A percentile compares a stretch with the other conserved stretches of the same genome.
These are phyloP conservation scores for Tolypocladium paradoxum DNA, from an alignment of 2,329 filamentous ascomycete species.

Conservation along the genomic window DNA sequence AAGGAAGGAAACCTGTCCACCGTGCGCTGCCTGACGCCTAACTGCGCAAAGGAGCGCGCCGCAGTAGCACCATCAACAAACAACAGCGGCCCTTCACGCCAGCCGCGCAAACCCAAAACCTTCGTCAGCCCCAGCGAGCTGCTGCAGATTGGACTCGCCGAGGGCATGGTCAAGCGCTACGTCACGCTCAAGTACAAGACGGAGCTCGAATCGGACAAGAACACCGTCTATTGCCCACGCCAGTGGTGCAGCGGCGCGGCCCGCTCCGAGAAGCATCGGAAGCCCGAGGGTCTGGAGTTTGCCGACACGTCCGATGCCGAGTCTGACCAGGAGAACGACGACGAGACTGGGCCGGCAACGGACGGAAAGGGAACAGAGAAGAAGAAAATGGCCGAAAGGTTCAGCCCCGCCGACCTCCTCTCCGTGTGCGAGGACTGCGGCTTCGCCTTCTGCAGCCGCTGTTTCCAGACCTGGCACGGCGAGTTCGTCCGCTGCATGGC, in stretches of 20 bases:
- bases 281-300: constrained; percentile 55
- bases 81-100: constrained; percentile 3
- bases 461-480: constrained; percentile 79
- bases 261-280: constrained; percentile 61
- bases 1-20: constrained; percentile 69
- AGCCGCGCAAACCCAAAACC: constrained; percentile 47
- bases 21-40: constrained; percentile 70
- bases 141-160: constrained; percentile 60
- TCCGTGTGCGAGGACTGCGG: constrained; percentile 80
- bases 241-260: constrained; percentile 89
- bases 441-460: constrained; percentile 74
- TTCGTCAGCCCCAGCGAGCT: constrained; percentile 76
- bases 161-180: constrained; percentile 71
- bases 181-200: constrained; percentile 86
- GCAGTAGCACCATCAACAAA: constrained; percentile 13
- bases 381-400: constrained; percentile 18
- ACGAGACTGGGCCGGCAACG: constrained; percentile 21
- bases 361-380: constrained; percentile 10
- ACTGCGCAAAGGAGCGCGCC: constrained; percentile 58
- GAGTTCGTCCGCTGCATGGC: constrained; percentile 63
- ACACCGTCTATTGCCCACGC: constrained; percentile 84
- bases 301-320: constrained; percentile 45
- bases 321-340: constrained; percentile 36
- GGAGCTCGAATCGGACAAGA: constrained; percentile 82
- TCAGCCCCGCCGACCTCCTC: constrained; percentile 51